A percentile compares a stretch with the other conserved stretches of the same genome.
Evolutionary conservation across 192 early-diverging fungal genomes (phyloP).

Genomic region (Coemansia sp.): DNA sequence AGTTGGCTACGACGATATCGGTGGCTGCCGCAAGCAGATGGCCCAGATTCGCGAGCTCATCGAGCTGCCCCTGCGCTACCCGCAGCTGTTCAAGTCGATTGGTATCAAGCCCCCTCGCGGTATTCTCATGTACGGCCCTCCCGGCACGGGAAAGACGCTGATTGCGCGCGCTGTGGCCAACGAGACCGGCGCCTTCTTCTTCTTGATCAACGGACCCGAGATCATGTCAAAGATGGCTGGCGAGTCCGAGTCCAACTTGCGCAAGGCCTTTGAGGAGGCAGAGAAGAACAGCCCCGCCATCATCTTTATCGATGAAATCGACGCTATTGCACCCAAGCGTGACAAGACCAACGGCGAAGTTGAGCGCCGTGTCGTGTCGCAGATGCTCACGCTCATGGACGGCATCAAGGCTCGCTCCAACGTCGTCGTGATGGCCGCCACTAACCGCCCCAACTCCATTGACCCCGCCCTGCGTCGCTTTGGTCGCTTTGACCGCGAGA

Average conservation of each 20-base stretch:
- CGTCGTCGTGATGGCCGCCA: conserved; percentile 98
- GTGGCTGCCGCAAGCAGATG: conserved; percentile 97
- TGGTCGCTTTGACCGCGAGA: conserved; percentile 98
- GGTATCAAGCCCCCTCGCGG: conserved; percentile 99
- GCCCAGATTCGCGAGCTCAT: conserved; percentile 99
- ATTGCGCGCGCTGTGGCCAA: conserved; percentile 99
- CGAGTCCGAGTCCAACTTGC: conserved; percentile 95
- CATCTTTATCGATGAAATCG: conserved; percentile 99
- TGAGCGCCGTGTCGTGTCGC: conserved; percentile 97
- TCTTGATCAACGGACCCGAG: conserved; percentile 98
- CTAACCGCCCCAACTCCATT: conserved; percentile 98
- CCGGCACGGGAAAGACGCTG: conserved; percentile 98
- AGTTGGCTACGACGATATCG: conserved; percentile 99
- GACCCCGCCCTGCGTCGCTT: conserved; percentile 98
- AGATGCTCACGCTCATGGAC: conserved; percentile 98
- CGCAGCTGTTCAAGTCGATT: conserved; percentile 98
- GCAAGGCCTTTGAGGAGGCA: conserved; percentile 99
- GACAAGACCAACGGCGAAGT: conserved; percentile 99
- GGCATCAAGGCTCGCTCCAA: conserved; percentile 96
- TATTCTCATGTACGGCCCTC: conserved; percentile 97
- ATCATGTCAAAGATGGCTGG: conserved; percentile 99
- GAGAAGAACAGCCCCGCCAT: conserved; percentile 97
- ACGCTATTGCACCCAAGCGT: conserved; percentile 99
- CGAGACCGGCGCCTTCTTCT: conserved; percentile 99
- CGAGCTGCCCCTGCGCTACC: conserved; percentile 96